phyloP scores from a whole-genome alignment of 2,329 filamentous ascomycete genomes.

The Emmonsiellopsis sp. region DNA sequence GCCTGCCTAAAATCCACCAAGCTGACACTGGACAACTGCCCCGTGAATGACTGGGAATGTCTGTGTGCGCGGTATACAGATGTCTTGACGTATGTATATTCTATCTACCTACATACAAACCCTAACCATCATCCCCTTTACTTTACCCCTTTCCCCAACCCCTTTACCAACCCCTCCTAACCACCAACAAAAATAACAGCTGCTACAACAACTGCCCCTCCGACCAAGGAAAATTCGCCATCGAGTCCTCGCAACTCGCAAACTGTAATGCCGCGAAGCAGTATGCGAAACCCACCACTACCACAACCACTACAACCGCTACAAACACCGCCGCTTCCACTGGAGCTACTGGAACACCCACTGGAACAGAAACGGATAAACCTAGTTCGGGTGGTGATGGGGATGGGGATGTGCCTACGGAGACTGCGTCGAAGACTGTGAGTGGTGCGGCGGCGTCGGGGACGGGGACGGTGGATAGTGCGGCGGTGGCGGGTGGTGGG shows the following conservation, averaged over 20 bases:
- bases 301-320: background rate
- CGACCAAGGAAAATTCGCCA: constrained; percentile 28
- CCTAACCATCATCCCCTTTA: background rate
- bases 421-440: background rate
- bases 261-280: constrained; percentile 33
- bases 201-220: constrained; percentile 58
- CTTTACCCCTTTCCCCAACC: background rate
- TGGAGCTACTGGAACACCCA: background rate
- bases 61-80: constrained; percentile 48
- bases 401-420: too few species aligned
- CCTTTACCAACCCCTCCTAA: constrained; percentile 4
- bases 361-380: too few species aligned
- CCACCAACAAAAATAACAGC: constrained; percentile 17
- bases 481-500: background rate
- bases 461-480: background rate
- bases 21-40: constrained; percentile 35
- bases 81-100: constrained; percentile 35
- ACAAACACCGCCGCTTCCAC: background rate
- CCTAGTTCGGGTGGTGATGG: too few species aligned
- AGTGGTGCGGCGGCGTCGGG: background rate
- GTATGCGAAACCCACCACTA: background rate
- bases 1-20: constrained; percentile 36
- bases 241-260: constrained; percentile 22
- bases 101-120: background rate
- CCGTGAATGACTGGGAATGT: constrained; percentile 44